Conservation (phyloP, 2,329 filamentous ascomycete species). For the Xylariomycetidae sp. region DNA sequence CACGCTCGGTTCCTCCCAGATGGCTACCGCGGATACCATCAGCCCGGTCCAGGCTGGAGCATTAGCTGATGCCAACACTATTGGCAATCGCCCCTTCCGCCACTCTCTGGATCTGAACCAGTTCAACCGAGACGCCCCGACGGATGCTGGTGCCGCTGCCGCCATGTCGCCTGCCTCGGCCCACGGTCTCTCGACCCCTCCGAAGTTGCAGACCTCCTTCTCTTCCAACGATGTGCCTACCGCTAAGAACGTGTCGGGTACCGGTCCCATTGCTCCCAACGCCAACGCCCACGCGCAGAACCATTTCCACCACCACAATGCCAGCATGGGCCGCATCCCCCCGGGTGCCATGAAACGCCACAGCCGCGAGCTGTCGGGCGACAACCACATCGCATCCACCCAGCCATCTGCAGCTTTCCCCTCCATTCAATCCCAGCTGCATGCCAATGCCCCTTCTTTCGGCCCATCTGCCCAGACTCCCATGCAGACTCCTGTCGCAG, state of each 20-base stretch:
- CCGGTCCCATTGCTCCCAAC: constrained; percentile 35
- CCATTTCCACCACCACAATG: constrained; percentile 71
- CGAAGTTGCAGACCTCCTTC: constrained; percentile 80
- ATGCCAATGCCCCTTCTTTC: constrained; percentile 75
- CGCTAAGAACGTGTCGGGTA: constrained; percentile 54
- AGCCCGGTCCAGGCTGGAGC: constrained; percentile 30
- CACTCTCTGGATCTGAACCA: constrained; percentile 53
- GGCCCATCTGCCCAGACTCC: constrained; percentile 50
- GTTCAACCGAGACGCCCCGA: constrained; percentile 32
- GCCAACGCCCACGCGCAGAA: constrained; percentile 53
- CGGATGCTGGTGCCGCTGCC: constrained; percentile 30
- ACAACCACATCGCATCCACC: constrained; percentile 32
- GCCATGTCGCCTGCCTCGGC: constrained; percentile 42
- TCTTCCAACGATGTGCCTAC: constrained; percentile 87
- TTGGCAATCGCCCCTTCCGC: constrained; percentile 44
- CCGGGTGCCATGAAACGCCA: constrained; percentile 62
- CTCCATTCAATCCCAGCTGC: constrained; percentile 65
- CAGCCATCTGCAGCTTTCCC: constrained; percentile 43
- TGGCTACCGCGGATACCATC: constrained; percentile 32
- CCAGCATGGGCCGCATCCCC: constrained; percentile 74
- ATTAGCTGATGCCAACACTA: constrained; percentile 38
- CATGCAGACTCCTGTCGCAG: constrained; percentile 20
- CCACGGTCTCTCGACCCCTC: constrained; percentile 54
- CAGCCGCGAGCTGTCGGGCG: constrained; percentile 62
- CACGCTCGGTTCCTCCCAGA: constrained; percentile 34